A percentile compares a stretch with the other conserved stretches of the same genome.
These are phyloP conservation scores for Earliella scabrosa DNA, from an alignment of 1,284 basidiomycete genomes.

Conservation along the genomic window DNA sequence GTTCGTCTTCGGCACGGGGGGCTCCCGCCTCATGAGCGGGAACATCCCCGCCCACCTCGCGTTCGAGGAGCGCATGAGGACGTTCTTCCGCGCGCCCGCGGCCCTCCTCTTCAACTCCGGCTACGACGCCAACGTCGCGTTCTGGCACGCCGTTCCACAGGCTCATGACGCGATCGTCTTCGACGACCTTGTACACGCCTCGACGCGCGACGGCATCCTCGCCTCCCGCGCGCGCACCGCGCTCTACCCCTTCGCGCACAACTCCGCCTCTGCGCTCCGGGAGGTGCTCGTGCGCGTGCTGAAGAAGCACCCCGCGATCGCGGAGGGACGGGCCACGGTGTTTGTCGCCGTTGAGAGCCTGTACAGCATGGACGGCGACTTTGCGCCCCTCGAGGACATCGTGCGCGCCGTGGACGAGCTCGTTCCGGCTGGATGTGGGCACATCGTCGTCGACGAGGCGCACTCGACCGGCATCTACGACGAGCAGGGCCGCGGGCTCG, in stretches of 20 bases:
- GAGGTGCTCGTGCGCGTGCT: slow-evolving; percentile 44
- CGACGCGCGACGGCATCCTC: slow-evolving; percentile 85
- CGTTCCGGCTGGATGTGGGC: slow-evolving; percentile 59
- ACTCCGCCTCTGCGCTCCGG: slow-evolving; percentile 55
- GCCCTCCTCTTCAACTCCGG: slow-evolving; percentile 92
- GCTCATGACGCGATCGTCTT: slow-evolving; percentile 76
- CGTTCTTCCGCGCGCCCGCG: slow-evolving; percentile 63
- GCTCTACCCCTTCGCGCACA: slow-evolving; percentile 68
- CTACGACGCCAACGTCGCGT: slow-evolving; percentile 58
- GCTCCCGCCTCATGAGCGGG: slow-evolving; percentile 78
- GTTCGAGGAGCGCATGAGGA: slow-evolving; percentile 47
- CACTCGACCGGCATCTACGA: slow-evolving; percentile 84
- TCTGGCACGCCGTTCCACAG: slow-evolving; percentile 84
- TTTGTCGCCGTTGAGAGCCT: slow-evolving; percentile 58
- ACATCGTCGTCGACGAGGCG: slow-evolving; percentile 83
- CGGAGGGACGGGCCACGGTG: slow-evolving; percentile 44
- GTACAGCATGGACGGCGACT: slow-evolving; percentile 94
- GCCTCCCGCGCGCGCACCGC: slow-evolving; percentile 51
- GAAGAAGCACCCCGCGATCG: slow-evolving; percentile 30
- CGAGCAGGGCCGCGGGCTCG: slow-evolving; percentile 72
- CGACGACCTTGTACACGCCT: slow-evolving; percentile 89
- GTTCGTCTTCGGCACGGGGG: slow-evolving; percentile 80
- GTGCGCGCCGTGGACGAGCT: slow-evolving; percentile 27
- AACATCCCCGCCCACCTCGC: slow-evolving; percentile 65
- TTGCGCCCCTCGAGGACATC: slow-evolving; percentile 69